A percentile compares a stretch with the other conserved stretches of the same genome.
These are phyloP conservation scores for Ophiocordyceps unilateralis DNA, from an alignment of 2,329 filamentous ascomycete species.

Conservation along the genomic window DNA sequence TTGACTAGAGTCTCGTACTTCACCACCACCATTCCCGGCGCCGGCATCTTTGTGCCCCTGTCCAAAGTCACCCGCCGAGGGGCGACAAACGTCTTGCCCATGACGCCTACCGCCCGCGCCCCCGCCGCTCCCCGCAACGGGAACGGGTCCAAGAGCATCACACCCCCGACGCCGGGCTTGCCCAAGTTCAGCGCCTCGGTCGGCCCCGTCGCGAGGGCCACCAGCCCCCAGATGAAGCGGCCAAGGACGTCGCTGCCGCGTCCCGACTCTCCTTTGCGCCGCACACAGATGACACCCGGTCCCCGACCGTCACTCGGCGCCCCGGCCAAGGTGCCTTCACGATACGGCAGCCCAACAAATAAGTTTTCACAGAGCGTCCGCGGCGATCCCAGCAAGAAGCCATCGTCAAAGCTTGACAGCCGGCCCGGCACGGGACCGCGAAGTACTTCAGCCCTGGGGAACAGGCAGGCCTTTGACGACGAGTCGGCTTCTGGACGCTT, in stretches of 20 bases:
- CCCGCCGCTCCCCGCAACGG: slow-evolving; percentile 34
- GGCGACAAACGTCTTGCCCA: slow-evolving; percentile 36
- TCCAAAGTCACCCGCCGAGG: slow-evolving; percentile 60
- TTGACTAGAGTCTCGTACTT: slow-evolving; percentile 57
- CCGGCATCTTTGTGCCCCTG: slow-evolving; percentile 86
- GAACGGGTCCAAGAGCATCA: slow-evolving; percentile 40
- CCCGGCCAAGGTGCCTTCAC: slow-evolving; percentile 18
- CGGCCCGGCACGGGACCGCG: slow-evolving; percentile 36
- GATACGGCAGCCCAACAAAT: slow-evolving; percentile 27
- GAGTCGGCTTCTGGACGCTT: slow-evolving; percentile 33
- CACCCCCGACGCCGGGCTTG: slow-evolving; percentile 46
- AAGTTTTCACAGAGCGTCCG: slow-evolving; percentile 48
- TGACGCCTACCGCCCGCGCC: slow-evolving; percentile 52
- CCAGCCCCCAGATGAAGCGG: slow-evolving; percentile 56
- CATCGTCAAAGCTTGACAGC: slow-evolving; percentile 24
- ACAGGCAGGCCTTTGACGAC: slow-evolving; percentile 34
- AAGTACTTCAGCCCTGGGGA: slow-evolving; percentile 42
- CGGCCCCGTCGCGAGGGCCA: slow-evolving; percentile 48
- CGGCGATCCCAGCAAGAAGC: slow-evolving; percentile 42
- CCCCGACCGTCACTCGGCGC: slow-evolving; percentile 36
- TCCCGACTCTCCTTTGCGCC: slow-evolving; percentile 71
- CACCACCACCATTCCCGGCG: slow-evolving; percentile 54
- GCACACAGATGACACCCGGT: slow-evolving; percentile 43
- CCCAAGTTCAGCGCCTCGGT: slow-evolving; percentile 81
- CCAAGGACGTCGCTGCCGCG: slow-evolving; percentile 65